Percentiles rank a stretch among this genome's conserved stretches.
Evolutionary conservation across 2,329 filamentous ascomycete genomes (phyloP).

Genomic region (Aspergillus hortae): DNA sequence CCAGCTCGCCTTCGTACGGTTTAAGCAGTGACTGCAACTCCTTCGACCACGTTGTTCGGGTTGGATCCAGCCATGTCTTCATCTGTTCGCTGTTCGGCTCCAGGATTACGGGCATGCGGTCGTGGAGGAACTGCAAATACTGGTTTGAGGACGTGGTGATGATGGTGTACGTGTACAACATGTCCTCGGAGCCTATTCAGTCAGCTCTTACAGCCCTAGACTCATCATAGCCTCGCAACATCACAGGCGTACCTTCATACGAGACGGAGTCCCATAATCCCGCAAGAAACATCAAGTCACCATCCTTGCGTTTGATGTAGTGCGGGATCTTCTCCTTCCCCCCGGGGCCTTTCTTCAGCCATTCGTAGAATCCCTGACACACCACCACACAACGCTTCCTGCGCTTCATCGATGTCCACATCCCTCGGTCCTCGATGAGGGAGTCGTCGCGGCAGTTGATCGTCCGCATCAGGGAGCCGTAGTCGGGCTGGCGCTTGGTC

Average conservation of each 20-base stretch:
- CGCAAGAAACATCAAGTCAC: slow-evolving; percentile 80
- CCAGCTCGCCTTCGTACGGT: slow-evolving; percentile 74
- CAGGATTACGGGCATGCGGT: slow-evolving; percentile 92
- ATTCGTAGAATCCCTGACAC: slow-evolving; percentile 94
- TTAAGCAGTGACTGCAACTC: slow-evolving; percentile 76
- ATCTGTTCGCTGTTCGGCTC: slow-evolving; percentile 70
- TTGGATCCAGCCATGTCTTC: slow-evolving; percentile 74
- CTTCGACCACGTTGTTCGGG: slow-evolving; percentile 66
- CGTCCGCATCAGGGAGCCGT: slow-evolving; percentile 73
- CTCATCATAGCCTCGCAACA: neutral
- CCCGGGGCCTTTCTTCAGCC: slow-evolving; percentile 71
- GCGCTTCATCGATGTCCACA: slow-evolving; percentile 92
- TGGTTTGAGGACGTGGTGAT: slow-evolving; percentile 86
- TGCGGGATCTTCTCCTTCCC: slow-evolving; percentile 80
- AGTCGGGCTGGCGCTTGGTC: slow-evolving; percentile 80
- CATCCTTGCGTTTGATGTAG: slow-evolving; percentile 77
- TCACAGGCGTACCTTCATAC: slow-evolving; percentile 60
- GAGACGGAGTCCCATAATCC: slow-evolving; percentile 87
- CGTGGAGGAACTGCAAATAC: slow-evolving; percentile 81
- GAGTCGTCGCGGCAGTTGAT: slow-evolving; percentile 96
- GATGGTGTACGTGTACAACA: slow-evolving; percentile 84
- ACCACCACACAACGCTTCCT: slow-evolving; percentile 83
- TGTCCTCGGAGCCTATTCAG: slow-evolving; percentile 56
- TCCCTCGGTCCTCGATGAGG: slow-evolving; percentile 67
- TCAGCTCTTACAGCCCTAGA: neutral